Evolutionary conservation across 305 asterid species (phyloP).

Genomic region (Plantago coronopus): DNA sequence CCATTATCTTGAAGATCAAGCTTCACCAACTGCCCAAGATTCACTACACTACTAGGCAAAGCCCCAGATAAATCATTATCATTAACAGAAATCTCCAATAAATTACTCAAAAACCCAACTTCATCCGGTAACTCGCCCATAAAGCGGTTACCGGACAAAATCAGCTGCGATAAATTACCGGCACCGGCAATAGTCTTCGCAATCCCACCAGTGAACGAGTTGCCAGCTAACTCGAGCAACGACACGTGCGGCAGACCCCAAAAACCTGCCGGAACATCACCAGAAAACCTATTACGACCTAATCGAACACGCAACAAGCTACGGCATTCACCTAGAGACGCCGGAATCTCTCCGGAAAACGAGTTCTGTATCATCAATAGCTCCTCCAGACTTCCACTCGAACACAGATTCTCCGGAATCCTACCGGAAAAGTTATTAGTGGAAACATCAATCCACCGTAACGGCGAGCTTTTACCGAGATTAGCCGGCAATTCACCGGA

Average conservation of each 20-base stretch:
- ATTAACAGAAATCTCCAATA: conserved; percentile 59
- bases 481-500: conserved; percentile 57
- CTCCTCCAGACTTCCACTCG: conserved; percentile 57
- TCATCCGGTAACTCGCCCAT: conserved; percentile 76
- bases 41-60: conserved; percentile 64
- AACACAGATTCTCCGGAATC: conserved; percentile 60
- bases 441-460: conserved; percentile 77
- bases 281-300: conserved; percentile 62
- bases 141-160: conserved; percentile 64
- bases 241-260: conserved; percentile 95
- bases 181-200: conserved; percentile 71
- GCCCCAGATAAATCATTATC: conserved; percentile 64
- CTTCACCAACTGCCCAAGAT: conserved; percentile 75
- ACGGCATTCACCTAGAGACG: conserved; percentile 55
- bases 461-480: conserved; percentile 70
- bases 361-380: conserved; percentile 56
- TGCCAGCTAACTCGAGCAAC: conserved; percentile 67
- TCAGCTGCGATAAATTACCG: conserved; percentile 65
- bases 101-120: conserved; percentile 60
- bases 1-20: conserved; percentile 73
- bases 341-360: conserved; percentile 69
- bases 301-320: conserved; percentile 73
- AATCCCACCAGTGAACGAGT: conserved; percentile 69
- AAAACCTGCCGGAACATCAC: conserved; percentile 60
- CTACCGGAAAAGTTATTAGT: conserved; percentile 62